Evolutionary conservation across 164 flowering plant species (phyloP), one percentile per base, ranked within the genome.

Genomic region (Malania oleifera): DNA sequence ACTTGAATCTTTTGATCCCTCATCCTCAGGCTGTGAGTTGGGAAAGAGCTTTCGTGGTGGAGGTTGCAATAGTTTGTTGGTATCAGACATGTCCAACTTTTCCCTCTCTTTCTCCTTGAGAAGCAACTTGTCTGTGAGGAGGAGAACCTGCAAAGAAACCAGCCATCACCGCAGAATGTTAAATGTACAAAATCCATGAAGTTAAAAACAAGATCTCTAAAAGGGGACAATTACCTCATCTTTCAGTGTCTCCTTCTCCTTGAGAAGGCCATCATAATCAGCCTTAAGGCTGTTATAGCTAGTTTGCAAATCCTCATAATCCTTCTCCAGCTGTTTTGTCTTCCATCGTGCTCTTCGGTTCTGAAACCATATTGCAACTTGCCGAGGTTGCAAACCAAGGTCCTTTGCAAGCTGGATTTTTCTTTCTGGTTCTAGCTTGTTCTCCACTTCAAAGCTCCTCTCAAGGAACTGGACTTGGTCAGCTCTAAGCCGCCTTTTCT

Each of bases 351-450:
- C 84, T 22, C 81, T 60, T 9, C 81, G 71, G 53, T 80, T 80
- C 35, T 80, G 85, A 60, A 78, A 80, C 82, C 85, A 80, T 17
- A 80, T 70, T 5, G 81, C 86, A 48, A 89, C 81, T 57, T 86
- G 96, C 15, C 93, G 71, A 24, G 92, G 90, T 72, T 88, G 88
- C 75, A 86, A 56, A n/a, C 84, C 86, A 4, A 86, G 77, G 38
- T 84, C 85, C 62, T 75, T 81, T 0, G 96, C 92, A 1, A 88
- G 85, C 73, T 81, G 80, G 43, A 75, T 29, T 63, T 88, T 88
- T 69, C 92, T 75, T 23, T 88, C 92, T 0, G 92, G 92, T 57
- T 88, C 92, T n/a, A 88, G 90, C 77, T 84, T 88, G 74, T 88
- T 88, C 52, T 88, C 96, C n/a, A 64, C 63, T 72, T 82, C 89